These are phyloP conservation scores for Fusarium sp. DNA, from an alignment of 2,329 filamentous ascomycete species.

Conservation along the genomic window DNA sequence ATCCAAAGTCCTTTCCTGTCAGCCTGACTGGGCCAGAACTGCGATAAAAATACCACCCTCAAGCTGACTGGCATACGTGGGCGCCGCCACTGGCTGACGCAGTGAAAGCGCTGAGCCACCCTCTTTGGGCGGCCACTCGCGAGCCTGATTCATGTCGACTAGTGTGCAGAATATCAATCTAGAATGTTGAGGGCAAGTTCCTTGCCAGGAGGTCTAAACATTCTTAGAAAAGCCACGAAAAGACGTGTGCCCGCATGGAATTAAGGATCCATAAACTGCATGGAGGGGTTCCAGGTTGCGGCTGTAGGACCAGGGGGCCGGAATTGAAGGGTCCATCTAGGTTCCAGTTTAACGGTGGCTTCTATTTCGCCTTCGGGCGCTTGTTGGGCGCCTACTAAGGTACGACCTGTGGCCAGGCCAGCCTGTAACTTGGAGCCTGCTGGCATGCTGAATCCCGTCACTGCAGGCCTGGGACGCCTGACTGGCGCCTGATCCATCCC, in stretches of 20 bases:
- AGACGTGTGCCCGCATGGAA: background rate
- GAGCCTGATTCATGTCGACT: background rate
- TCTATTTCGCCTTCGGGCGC: constrained; percentile 26
- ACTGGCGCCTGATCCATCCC: constrained; percentile 40
- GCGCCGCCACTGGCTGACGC: constrained; percentile 44
- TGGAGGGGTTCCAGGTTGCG: constrained; percentile 30
- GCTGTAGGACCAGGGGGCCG: constrained; percentile 29
- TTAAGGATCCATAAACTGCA: constrained; percentile 25
- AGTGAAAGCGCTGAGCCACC: constrained; percentile 43
- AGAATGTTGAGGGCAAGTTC: background rate
- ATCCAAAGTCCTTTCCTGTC: constrained; percentile 2
- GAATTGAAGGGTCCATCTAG: constrained; percentile 20
- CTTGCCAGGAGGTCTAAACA: background rate
- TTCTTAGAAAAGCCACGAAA: background rate
- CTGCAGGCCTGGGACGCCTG: constrained; percentile 33
- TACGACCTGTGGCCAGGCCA: constrained; percentile 8
- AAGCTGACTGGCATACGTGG: constrained; percentile 31
- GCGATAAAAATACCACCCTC: constrained; percentile 15
- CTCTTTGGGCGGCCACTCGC: constrained; percentile 12
- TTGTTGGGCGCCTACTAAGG: constrained; percentile 34
- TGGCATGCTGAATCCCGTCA: constrained; percentile 10
- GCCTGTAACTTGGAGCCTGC: constrained; percentile 25
- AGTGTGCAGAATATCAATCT: background rate
- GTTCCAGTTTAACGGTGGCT: constrained; percentile 16
- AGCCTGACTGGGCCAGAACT: constrained; percentile 11